phyloP scores from a whole-genome alignment of 148 eudicot genomes.

The Cornus controversa region DNA sequence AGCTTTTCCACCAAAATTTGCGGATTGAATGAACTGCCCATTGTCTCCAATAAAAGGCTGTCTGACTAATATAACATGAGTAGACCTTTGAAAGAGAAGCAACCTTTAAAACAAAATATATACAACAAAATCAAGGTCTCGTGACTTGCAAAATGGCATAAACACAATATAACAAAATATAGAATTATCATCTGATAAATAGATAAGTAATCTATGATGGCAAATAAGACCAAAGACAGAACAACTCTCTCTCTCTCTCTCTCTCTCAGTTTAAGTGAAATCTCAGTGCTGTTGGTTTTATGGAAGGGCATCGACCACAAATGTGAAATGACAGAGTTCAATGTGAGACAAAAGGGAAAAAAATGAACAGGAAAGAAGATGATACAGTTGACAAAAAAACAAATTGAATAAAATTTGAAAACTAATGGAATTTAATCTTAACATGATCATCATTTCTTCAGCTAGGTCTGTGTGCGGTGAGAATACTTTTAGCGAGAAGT shows the following conservation, averaged over 20 bases:
- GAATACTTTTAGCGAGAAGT: too few species aligned
- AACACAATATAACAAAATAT: constrained; percentile 25
- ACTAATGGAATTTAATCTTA: too few species aligned
- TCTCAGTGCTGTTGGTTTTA: neutral
- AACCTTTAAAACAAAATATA: constrained; percentile 13
- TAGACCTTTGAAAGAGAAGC: constrained; percentile 17
- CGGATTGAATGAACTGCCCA: constrained; percentile 82
- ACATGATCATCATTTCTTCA: too few species aligned
- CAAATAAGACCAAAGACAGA: neutral
- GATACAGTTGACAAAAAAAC: too few species aligned
- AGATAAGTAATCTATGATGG: neutral
- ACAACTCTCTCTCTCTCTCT: constrained; percentile 1
- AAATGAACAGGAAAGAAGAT: too few species aligned
- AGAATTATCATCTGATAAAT: neutral
- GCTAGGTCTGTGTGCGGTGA: too few species aligned
- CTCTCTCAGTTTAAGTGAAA: neutral
- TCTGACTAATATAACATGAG: constrained; percentile 24
- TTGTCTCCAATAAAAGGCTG: constrained; percentile 36
- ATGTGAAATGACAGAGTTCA: too few species aligned
- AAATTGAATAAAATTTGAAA: too few species aligned
- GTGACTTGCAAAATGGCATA: neutral
- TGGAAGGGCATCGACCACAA: too few species aligned
- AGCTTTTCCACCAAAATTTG: constrained; percentile 82
- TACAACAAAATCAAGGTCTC: neutral
- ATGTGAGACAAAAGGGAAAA: too few species aligned